Conservation (phyloP, 805 yeast genomes). For the Kodamaea sagamina region DNA sequence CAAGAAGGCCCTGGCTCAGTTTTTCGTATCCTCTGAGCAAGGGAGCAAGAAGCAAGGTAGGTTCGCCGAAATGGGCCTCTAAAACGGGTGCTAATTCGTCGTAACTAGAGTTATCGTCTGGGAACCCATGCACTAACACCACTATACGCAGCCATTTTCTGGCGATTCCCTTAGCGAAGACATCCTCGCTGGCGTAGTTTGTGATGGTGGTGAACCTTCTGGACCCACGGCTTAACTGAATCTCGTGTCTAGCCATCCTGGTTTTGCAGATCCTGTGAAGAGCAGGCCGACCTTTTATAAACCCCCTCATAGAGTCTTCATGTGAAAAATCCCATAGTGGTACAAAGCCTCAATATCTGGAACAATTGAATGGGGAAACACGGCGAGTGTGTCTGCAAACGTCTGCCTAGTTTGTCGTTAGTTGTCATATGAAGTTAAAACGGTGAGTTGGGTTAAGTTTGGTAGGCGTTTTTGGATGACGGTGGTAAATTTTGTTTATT, state of each 20-base stretch:
- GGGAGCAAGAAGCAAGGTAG: conserved; percentile 34
- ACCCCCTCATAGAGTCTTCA: too few species aligned
- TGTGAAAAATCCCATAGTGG: too few species aligned
- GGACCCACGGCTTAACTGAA: conserved; percentile 19
- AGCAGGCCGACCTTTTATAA: too few species aligned
- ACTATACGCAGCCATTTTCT: conserved; percentile 14
- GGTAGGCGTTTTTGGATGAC: too few species aligned
- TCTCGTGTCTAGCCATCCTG: neutral
- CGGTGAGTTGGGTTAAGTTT: too few species aligned
- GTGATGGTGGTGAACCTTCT: conserved; percentile 25
- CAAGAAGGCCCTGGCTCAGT: conserved; percentile 27
- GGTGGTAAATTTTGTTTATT: too few species aligned
- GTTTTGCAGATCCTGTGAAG: too few species aligned
- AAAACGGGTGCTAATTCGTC: conserved; percentile 26
- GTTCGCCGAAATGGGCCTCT: conserved; percentile 18
- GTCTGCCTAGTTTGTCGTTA: too few species aligned
- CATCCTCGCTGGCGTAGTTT: conserved; percentile 19
- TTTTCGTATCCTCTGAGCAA: conserved; percentile 40
- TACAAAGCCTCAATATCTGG: too few species aligned
- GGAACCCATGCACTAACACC: conserved; percentile 27
- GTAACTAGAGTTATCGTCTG: conserved; percentile 37
- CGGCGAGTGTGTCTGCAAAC: too few species aligned
- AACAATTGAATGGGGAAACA: too few species aligned
- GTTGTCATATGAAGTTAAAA: too few species aligned
- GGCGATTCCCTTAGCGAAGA: conserved; percentile 14